These are phyloP conservation scores for Zygosaccharomyces pseudobailii DNA, from an alignment of 1,139 yeast genomes.

Conservation along the genomic window DNA sequence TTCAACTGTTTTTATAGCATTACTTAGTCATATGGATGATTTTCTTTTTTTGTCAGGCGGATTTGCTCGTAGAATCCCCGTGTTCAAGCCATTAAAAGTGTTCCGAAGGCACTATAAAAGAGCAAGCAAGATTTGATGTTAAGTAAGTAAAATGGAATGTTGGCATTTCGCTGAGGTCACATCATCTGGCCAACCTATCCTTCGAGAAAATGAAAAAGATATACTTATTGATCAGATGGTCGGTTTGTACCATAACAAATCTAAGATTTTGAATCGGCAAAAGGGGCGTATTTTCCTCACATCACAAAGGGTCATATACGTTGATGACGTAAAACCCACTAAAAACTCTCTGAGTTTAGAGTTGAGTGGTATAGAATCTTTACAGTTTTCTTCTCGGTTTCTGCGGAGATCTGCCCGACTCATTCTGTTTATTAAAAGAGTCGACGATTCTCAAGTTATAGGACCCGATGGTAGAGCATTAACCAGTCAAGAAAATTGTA, in stretches of 20 bases:
- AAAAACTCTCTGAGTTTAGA: slow-evolving; percentile 48
- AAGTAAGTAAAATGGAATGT: slow-evolving; percentile 19
- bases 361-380: slow-evolving; percentile 42
- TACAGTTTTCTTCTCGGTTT: slow-evolving; percentile 57
- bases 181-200: slow-evolving; percentile 44
- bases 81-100: not conserved
- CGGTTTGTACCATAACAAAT: slow-evolving; percentile 68
- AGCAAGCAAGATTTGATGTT: not conserved
- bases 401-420: slow-evolving; percentile 77
- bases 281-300: slow-evolving; percentile 78
- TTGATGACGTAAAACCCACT: slow-evolving; percentile 48
- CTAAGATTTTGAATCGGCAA: slow-evolving; percentile 60
- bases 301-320: slow-evolving; percentile 63
- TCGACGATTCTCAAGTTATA: slow-evolving; percentile 5
- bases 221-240: slow-evolving; percentile 49
- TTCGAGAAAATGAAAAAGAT: slow-evolving; percentile 42
- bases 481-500: slow-evolving; percentile 19
- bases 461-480: slow-evolving; percentile 11
- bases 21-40: not conserved
- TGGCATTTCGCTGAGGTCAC: slow-evolving; percentile 46
- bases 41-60: not conserved
- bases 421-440: slow-evolving; percentile 37
- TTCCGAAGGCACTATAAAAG: not conserved
- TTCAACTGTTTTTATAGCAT: not conserved
- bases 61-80: not conserved